Base-by-base conservation (phyloP, 495 filamentous ascomycete species). In the Aspergillus avenaceus region DNA sequence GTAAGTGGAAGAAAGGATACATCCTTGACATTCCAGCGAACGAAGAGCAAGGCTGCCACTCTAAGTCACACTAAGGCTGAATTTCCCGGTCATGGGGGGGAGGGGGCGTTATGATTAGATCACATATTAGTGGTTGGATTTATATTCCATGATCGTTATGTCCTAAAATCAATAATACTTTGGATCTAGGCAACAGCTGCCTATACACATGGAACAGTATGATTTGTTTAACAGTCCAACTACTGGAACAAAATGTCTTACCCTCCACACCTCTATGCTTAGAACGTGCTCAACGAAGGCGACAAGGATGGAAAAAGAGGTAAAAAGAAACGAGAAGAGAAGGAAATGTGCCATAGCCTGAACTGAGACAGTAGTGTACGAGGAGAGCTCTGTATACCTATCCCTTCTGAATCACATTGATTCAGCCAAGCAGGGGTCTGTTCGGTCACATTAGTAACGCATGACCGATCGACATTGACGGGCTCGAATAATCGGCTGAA, bases 381-480 rank as follows among this genome's bases (percentile, higher is more conserved):
- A 49, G 1, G 8, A 0, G 11, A 23, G 23, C 21, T 16, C 21
- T 21, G 34, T 38, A 38, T 18, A 2, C 34, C 6, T 8, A 8
- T 9, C 1, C 3, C 4, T 21, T 14, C 34, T 4, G 11, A 19
- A 13, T 26, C 11, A 26, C 8, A 31, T 19, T 38, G 11, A 37
- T 5, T 40, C 45, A 44, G 19, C 28, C 24, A 23, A 26, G 29
- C 41, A 45, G 29, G 36, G 41, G 22, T 31, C 22, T 16, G 18
- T 40, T 16, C n/a, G 28, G 24, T 49, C 46, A 49, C 46, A 49
- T 18, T 22, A 2, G 34, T 40, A 32, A 49, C 46, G 34, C 46
- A 37, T 49, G 46, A 41, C 38, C 9, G 31, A 47, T 47, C 22
- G 8, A 12, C 38, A 36, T 16, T 38, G 13, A 36, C 28, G 28